These are phyloP conservation scores for Rhamnella rubrinervis DNA, from an alignment of 331 rosid species.

Conservation along the genomic window DNA sequence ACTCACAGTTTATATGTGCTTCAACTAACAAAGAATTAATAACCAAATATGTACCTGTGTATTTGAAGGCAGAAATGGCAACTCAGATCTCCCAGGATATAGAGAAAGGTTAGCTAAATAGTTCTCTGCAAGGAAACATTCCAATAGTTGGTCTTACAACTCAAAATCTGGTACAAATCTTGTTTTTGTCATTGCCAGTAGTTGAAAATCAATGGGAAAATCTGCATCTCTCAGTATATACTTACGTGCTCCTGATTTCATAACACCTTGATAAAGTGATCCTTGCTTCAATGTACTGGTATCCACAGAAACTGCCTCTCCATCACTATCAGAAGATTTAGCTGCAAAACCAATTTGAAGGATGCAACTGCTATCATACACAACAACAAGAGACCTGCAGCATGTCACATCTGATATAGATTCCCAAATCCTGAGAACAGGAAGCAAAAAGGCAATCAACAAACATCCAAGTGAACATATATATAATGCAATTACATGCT, in stretches of 20 bases:
- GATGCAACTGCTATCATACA: constrained; percentile 59
- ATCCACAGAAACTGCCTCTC: constrained; percentile 62
- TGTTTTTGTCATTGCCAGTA: constrained; percentile 12
- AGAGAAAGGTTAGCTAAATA: constrained; percentile 89
- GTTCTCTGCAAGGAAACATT: constrained; percentile 55
- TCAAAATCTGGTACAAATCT: constrained; percentile 11
- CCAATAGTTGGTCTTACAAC: constrained; percentile 10
- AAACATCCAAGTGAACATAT: constrained; percentile 6
- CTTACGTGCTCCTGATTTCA: constrained; percentile 88
- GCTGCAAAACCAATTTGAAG: constrained; percentile 78
- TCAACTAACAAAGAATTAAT: too few relatives aligned
- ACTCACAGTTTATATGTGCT: too few relatives aligned
- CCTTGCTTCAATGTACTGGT: constrained; percentile 69
- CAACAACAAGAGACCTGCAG: constrained; percentile 73
- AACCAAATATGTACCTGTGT: constrained; percentile 61
- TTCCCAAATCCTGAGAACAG: constrained; percentile 78
- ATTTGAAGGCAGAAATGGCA: constrained; percentile 85
- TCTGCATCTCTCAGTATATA: constrained; percentile 22
- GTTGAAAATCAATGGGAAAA: constrained; percentile 12
- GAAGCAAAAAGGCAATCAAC: constrained; percentile 23
- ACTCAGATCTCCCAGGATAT: constrained; percentile 88
- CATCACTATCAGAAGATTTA: constrained; percentile 43
- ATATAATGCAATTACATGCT: constrained; percentile 14
- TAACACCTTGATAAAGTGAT: constrained; percentile 58
- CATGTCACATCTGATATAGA: constrained; percentile 66